These are phyloP conservation scores for Setaria viridis DNA, from an alignment of 202 grass and related monocot genomes.

Conservation along the genomic window DNA sequence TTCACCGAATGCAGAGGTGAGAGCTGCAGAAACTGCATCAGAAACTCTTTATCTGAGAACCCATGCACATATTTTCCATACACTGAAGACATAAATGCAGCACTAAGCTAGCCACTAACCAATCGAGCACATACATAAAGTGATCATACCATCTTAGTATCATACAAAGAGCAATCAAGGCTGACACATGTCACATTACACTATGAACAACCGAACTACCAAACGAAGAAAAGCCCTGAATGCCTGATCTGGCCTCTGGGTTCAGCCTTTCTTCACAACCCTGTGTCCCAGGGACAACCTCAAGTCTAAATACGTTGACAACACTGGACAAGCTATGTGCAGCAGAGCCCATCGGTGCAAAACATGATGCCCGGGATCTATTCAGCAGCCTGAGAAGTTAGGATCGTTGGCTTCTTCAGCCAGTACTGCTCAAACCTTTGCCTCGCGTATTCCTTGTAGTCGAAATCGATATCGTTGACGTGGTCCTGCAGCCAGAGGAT, in stretches of 20 bases:
- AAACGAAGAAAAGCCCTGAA: conserved; percentile 26
- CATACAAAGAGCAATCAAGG: no score
- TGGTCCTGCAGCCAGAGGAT: conserved; percentile 52
- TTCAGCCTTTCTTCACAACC: neutral
- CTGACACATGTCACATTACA: neutral
- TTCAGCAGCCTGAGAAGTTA: conserved; percentile 36
- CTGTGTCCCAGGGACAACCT: neutral
- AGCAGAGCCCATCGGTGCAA: neutral
- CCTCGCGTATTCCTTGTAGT: conserved; percentile 84
- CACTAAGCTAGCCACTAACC: neutral
- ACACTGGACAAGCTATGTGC: conserved; percentile 40
- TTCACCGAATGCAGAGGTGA: neutral
- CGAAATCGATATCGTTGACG: conserved; percentile 89
- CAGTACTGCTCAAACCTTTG: conserved; percentile 80
- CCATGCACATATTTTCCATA: neutral
- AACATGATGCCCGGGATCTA: conserved; percentile 26
- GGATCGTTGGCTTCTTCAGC: conserved; percentile 56
- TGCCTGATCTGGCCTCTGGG: neutral
- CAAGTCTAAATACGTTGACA: neutral
- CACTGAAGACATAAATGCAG: neutral
- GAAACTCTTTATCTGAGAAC: neutral
- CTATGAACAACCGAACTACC: conserved; percentile 16
- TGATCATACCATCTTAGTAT: no score
- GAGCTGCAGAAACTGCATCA: neutral
- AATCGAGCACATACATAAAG: no score